Conservation (phyloP, 2,329 filamentous ascomycete species). For the Huntiella bhutanensis region DNA sequence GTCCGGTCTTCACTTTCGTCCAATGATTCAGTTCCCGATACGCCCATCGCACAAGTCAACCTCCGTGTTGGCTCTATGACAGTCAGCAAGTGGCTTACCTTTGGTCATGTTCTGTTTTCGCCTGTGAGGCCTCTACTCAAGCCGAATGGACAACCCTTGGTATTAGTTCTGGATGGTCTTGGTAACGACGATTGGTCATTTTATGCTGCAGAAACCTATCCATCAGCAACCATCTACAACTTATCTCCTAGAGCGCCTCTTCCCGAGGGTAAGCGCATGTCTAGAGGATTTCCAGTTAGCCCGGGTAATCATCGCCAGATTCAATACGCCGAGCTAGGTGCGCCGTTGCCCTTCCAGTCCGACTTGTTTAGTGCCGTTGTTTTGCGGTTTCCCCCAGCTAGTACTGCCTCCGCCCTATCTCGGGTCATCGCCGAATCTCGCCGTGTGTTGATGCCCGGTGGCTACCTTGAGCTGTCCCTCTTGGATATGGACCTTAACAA, state of each 20-base stretch:
- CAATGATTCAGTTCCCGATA: constrained; percentile 31
- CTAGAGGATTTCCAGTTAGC: constrained; percentile 31
- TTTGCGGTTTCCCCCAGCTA: constrained; percentile 55
- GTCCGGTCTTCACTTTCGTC: constrained; percentile 18
- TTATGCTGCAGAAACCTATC: constrained; percentile 66
- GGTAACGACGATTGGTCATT: constrained; percentile 83
- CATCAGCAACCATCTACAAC: constrained; percentile 57
- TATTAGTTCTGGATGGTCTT: constrained; percentile 64
- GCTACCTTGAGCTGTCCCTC: constrained; percentile 60
- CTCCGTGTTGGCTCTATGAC: constrained; percentile 65
- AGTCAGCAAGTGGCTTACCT: constrained; percentile 74
- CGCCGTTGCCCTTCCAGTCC: constrained; percentile 55
- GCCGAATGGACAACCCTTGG: constrained; percentile 14
- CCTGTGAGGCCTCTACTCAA: constrained; percentile 27
- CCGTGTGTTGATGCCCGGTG: constrained; percentile 58
- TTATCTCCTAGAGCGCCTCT: constrained; percentile 40
- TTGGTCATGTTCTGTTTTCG: constrained; percentile 67
- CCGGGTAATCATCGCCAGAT: constrained; percentile 60
- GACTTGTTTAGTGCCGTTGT: constrained; percentile 62
- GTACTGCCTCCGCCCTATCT: constrained; percentile 48
- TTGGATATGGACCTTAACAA: constrained; percentile 67
- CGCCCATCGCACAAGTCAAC: constrained; percentile 52
- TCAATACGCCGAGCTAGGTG: constrained; percentile 40
- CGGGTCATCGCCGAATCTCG: constrained; percentile 57
- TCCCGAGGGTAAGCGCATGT: constrained; percentile 24